Evolutionary conservation across 176 grass and related monocot species (phyloP).

Genomic region (Lolium perenne): DNA sequence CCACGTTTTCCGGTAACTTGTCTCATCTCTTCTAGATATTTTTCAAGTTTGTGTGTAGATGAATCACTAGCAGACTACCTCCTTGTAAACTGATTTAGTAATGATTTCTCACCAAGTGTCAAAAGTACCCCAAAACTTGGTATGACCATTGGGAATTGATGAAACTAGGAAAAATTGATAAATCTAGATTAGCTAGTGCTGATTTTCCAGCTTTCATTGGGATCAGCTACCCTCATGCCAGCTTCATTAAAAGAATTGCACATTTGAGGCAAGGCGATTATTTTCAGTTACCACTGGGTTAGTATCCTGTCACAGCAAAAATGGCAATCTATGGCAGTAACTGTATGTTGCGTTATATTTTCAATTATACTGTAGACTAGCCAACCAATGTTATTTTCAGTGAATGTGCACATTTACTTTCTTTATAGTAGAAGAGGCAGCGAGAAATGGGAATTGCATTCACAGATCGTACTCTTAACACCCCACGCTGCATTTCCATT

Average conservation of each 20-base stretch:
- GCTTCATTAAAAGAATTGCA: neutral
- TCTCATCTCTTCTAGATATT: neutral
- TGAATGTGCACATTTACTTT: neutral
- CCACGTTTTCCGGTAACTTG: constrained; percentile 45
- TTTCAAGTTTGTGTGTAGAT: neutral
- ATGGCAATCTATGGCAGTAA: neutral
- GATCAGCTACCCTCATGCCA: too few relatives aligned
- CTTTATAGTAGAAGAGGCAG: neutral
- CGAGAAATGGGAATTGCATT: neutral
- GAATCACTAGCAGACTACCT: too few relatives aligned
- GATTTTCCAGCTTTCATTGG: too few relatives aligned
- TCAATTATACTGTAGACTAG: neutral
- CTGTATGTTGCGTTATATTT: neutral
- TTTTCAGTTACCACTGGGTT: neutral
- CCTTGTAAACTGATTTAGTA: neutral
- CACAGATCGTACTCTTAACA: neutral
- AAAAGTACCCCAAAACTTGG: neutral
- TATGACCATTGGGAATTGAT: neutral
- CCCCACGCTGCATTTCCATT: neutral
- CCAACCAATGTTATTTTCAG: neutral
- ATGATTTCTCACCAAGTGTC: neutral
- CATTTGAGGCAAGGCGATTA: too few relatives aligned
- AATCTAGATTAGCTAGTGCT: too few relatives aligned
- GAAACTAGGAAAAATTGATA: too few relatives aligned
- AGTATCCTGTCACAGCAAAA: constrained; percentile 11